Conservation (phyloP, 73 alveolate genomes). For the Durusdinium trenchii region DNA sequence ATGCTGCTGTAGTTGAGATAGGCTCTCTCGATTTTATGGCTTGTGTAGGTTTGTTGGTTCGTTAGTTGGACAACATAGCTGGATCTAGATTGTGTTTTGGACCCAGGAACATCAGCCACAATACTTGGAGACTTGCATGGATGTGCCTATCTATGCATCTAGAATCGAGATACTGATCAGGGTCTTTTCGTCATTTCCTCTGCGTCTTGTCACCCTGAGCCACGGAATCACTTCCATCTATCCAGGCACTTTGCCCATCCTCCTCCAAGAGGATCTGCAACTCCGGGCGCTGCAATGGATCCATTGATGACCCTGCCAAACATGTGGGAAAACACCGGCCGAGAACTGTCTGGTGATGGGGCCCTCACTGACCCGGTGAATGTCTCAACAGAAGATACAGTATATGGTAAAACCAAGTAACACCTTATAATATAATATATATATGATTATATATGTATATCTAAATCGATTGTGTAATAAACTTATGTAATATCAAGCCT, state of each 20-base stretch:
- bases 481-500: background rate
- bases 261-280: constrained; percentile 64
- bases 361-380: background rate
- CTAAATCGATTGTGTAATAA: background rate
- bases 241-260: background rate
- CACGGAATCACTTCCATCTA: background rate
- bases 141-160: too few species aligned
- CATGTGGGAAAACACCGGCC: background rate
- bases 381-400: background rate
- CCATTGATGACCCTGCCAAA: too few species aligned
- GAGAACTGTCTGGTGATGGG: background rate
- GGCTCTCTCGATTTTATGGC: too few species aligned
- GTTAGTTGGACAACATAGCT: too few species aligned
- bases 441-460: background rate
- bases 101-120: too few species aligned
- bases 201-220: too few species aligned
- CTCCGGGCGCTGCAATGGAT: constrained; percentile 46
- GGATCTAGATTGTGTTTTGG: too few species aligned
- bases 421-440: background rate
- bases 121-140: too few species aligned
- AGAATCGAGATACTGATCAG: too few species aligned
- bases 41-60: too few species aligned
- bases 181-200: too few species aligned
- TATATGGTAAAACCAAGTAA: background rate
- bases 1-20: too few species aligned